Base-by-base conservation (phyloP, 192 early-diverging fungal genomes). In the Coemansia sp. region DNA sequence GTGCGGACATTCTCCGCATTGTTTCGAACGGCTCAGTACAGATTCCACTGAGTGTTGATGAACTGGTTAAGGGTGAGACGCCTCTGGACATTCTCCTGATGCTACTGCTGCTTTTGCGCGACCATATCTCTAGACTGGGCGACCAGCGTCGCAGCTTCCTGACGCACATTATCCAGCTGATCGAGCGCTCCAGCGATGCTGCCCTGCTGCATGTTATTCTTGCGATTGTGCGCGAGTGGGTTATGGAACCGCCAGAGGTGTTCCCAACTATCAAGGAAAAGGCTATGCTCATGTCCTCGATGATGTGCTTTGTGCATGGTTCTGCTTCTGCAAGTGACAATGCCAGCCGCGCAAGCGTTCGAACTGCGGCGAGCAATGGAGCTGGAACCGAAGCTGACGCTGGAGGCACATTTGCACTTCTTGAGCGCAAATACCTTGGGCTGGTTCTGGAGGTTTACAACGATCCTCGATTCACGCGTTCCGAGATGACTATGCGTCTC, bases 231-330 rank as follows among this genome's bases (percentile, higher is more conserved):
- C 85, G 89, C 30, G 87, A 90, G 50, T 99, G 98, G 98, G 86
- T 98, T 2, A 75, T 92, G 40, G 87, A 85, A n/a, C 82, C 87
- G 25, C 82, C 83, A 56, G 94, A 96, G 56, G 83, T 91, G 2
- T 97, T 97, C 80, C 98, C 98, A 2, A 97, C 98, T 5, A 86
- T 93, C 63, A 96, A 96, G 76, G 98, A 99, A 64, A 98, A 99
- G 75, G 91, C 95, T 6, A 91, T 89, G 60, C 80, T 99, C n/a
- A 84, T 96, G 77, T 86, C 91, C 16, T 92, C 91, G 65, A 92
- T 99, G 92, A 90, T 98, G 89, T 77, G 85, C 20, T 85, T 94
- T 56, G 93, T 96, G 72, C 84, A 75, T 17, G 83, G 87, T 2
- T 85, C 85, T 4, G 89, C 92, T 55, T 76, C 85, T 18, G 73